Evolutionary conservation across 2,329 filamentous ascomycete species (phyloP).

Genomic region (Zelopaecilomyces penicillatus): DNA sequence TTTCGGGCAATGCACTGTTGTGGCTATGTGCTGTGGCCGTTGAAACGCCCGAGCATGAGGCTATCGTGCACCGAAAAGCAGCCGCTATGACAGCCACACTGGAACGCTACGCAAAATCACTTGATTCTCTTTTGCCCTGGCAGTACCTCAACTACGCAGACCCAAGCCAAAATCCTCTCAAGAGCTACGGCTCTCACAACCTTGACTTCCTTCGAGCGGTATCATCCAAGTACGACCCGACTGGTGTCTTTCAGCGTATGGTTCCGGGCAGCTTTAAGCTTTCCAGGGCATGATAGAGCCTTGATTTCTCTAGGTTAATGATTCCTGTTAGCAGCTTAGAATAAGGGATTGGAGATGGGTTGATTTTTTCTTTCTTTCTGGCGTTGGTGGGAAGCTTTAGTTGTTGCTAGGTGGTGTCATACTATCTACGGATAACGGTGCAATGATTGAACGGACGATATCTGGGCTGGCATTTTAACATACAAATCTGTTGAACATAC

Average conservation of each 20-base stretch:
- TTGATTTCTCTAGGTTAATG: no score
- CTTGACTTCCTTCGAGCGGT: not conserved
- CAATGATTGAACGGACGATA: no score
- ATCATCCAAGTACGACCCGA: constrained; percentile 8
- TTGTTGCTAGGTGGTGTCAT: no score
- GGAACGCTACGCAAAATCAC: not conserved
- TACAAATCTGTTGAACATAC: no score
- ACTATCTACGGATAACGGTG: no score
- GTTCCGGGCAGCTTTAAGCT: constrained; percentile 4
- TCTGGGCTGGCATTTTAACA: no score
- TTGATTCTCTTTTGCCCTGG: constrained; percentile 1
- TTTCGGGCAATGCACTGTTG: not conserved
- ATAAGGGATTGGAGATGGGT: no score
- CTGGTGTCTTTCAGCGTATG: constrained; percentile 5
- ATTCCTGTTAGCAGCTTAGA: no score
- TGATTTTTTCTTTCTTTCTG: no score
- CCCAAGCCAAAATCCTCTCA: constrained; percentile 1
- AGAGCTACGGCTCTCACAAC: constrained; percentile 5
- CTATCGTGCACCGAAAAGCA: not conserved
- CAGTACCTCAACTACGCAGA: constrained; percentile 8
- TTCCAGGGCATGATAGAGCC: not conserved
- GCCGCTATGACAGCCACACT: not conserved
- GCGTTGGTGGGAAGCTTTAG: no score
- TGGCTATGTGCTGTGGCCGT: not conserved
- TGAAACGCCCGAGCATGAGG: not conserved